Evolutionary conservation across 495 filamentous ascomycete genomes (phyloP).

Genomic region (Talaromyces proteolyticus): DNA sequence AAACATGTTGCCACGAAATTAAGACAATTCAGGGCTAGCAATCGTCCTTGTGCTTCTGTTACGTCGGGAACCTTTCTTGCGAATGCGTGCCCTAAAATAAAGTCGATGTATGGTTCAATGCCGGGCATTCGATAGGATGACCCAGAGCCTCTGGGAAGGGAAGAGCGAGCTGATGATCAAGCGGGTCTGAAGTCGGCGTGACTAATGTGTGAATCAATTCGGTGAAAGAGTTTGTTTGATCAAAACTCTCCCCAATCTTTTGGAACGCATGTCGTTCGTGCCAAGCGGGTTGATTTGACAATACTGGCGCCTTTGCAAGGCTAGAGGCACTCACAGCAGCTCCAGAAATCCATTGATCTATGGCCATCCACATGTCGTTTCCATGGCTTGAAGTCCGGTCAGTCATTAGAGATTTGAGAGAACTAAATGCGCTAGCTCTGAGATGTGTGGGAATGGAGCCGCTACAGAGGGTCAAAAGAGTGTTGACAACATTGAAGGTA

Average conservation of each 20-base stretch:
- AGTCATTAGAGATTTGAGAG: constrained; percentile 61
- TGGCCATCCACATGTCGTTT: constrained; percentile 58
- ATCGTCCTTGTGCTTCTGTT: constrained; percentile 52
- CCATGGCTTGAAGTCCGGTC: constrained; percentile 55
- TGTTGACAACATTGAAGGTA: constrained; percentile 54
- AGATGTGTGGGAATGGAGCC: constrained; percentile 64
- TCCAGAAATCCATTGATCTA: constrained; percentile 69
- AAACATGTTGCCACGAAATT: constrained; percentile 72
- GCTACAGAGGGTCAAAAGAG: constrained; percentile 63
- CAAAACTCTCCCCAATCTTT: constrained; percentile 61
- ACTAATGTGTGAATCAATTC: constrained; percentile 64
- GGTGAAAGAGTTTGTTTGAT: constrained; percentile 78
- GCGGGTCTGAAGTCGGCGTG: constrained; percentile 45
- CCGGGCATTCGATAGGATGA: constrained; percentile 72
- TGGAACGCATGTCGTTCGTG: constrained; percentile 50
- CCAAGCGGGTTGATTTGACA: constrained; percentile 32
- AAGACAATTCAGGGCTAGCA: constrained; percentile 72
- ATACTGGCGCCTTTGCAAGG: constrained; percentile 27
- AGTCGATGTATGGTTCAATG: constrained; percentile 89
- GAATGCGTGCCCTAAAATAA: constrained; percentile 71
- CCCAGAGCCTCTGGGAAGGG: constrained; percentile 88
- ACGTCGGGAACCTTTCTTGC: constrained; percentile 53
- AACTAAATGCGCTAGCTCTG: constrained; percentile 68
- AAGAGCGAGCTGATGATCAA: constrained; percentile 53
- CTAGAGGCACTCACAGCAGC: constrained; percentile 34